Evolutionary conservation across 2,329 filamentous ascomycete genomes (phyloP).

Genomic region (Talaromyces sp.): DNA sequence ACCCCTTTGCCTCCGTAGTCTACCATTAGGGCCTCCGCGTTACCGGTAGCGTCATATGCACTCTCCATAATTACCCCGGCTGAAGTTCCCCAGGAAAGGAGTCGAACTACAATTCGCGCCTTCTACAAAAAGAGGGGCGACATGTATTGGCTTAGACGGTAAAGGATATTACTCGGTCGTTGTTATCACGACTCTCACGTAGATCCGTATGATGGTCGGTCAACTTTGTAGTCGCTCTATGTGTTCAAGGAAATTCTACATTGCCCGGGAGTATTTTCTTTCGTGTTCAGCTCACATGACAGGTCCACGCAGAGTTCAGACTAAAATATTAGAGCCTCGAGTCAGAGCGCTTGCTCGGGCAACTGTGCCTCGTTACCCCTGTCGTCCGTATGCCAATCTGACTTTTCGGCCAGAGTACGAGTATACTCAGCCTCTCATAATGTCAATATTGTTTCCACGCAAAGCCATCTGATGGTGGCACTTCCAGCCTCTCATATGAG

Average conservation of each 20-base stretch:
- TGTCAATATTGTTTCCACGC: neutral
- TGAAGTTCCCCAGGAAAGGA: neutral
- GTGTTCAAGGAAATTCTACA: neutral
- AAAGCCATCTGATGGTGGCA: neutral
- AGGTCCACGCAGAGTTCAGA: neutral
- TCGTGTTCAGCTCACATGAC: neutral
- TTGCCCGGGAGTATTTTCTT: neutral
- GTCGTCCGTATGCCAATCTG: neutral
- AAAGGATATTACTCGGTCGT: too few species aligned
- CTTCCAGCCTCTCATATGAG: neutral
- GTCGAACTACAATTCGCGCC: neutral
- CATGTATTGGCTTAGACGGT: neutral
- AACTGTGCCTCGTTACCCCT: neutral
- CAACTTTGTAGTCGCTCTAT: neutral
- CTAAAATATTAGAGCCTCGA: neutral
- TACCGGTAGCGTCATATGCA: neutral
- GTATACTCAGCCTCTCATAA: neutral
- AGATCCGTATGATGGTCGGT: neutral
- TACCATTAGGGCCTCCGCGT: neutral
- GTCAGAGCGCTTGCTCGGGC: neutral
- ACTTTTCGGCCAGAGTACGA: neutral
- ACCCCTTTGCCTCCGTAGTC: neutral
- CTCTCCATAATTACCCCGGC: neutral
- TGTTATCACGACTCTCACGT: neutral
- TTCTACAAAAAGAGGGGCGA: neutral